These are phyloP conservation scores for Melampsora americana DNA, from an alignment of 1,284 basidiomycete species.

Conservation along the genomic window DNA sequence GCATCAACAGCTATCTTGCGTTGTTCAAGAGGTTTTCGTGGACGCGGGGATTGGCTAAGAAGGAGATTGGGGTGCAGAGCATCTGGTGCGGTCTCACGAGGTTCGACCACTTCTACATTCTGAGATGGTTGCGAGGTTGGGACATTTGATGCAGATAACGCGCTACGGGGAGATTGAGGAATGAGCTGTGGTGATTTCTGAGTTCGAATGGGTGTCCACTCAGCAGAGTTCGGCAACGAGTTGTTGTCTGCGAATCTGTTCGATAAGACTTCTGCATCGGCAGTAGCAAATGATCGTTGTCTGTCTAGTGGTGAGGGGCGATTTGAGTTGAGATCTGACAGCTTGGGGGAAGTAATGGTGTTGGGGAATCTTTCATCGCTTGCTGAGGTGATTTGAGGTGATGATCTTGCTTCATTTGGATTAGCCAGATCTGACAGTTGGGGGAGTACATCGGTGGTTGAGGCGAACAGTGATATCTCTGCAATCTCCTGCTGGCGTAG, in stretches of 20 bases:
- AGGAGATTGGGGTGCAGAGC: background rate
- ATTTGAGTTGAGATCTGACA: background rate
- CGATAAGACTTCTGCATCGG: background rate
- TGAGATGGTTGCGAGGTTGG: background rate
- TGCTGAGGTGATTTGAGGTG: constrained; percentile 27
- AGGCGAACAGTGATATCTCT: background rate
- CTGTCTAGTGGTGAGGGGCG: background rate
- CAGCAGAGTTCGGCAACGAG: background rate
- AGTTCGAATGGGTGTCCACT: background rate
- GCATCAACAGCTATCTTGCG: constrained; percentile 45
- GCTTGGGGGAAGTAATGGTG: background rate
- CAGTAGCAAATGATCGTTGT: background rate
- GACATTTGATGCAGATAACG: background rate
- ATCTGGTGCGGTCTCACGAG: background rate
- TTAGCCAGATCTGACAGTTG: background rate
- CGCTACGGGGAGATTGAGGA: background rate
- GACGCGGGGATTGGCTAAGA: background rate
- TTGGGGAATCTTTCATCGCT: background rate
- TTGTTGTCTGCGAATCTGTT: background rate
- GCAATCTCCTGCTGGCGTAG: constrained; percentile 46
- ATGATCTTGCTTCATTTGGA: background rate
- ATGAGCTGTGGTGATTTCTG: background rate
- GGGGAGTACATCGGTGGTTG: background rate
- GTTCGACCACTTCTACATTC: background rate
- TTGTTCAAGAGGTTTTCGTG: background rate